Conservation (phyloP, 768 basidiomycete species). For the Flagelloscypha sp. region DNA sequence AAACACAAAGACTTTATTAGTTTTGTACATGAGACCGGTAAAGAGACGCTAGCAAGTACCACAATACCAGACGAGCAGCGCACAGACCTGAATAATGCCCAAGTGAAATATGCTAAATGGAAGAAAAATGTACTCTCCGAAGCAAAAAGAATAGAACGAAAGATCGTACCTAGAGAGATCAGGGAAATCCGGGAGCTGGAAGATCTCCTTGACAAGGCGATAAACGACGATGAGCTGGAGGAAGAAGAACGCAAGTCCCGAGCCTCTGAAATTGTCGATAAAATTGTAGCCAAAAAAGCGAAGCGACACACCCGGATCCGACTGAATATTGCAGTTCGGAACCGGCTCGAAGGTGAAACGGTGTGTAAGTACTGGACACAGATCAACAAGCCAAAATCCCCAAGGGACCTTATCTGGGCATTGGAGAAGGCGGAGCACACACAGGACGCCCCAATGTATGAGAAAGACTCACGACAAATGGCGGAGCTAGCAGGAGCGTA, state of each 20-base stretch:
- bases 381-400: background rate
- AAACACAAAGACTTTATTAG: constrained; percentile 1
- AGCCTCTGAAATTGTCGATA: too few species aligned
- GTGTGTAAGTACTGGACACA: constrained; percentile 11
- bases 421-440: background rate
- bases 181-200: background rate
- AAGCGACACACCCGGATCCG: background rate
- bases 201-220: background rate
- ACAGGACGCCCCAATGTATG: background rate
- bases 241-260: too few species aligned
- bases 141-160: background rate
- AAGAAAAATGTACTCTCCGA: background rate
- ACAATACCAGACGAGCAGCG: constrained; percentile 2
- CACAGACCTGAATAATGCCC: background rate
- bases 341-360: background rate
- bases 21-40: background rate
- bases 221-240: too few species aligned
- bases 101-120: background rate
- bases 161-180: background rate
- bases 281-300: background rate
- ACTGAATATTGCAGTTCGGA: background rate
- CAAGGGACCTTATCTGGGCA: constrained; percentile 6
- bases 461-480: constrained; percentile 3
- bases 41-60: background rate
- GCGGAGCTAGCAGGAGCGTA: constrained; percentile 5